Percentiles rank a stretch among this genome's conserved stretches.
Evolutionary conservation across 2,329 filamentous ascomycete species (phyloP).

Genomic region (Plenodomus biglobosus): DNA sequence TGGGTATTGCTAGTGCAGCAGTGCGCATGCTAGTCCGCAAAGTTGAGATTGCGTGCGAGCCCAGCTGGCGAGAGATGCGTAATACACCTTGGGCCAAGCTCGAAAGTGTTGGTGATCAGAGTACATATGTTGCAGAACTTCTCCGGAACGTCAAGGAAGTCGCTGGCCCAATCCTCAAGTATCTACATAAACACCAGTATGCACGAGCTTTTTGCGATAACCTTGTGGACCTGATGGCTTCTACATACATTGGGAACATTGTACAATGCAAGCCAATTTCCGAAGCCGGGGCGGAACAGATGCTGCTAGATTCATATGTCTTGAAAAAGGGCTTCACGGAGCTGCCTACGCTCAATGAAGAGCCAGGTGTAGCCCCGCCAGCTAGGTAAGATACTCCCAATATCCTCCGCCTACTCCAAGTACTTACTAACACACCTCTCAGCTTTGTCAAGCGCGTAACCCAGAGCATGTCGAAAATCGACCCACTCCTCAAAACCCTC

Average conservation of each 20-base stretch:
- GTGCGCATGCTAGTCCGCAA: constrained; percentile 81
- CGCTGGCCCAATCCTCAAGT: constrained; percentile 71
- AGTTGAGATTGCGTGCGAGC: constrained; percentile 80
- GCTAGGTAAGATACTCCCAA: constrained; percentile 44
- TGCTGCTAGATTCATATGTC: constrained; percentile 93
- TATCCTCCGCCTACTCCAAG: background rate
- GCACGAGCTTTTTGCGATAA: constrained; percentile 94
- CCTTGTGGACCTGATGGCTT: constrained; percentile 83
- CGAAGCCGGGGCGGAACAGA: constrained; percentile 94
- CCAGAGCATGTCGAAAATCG: constrained; percentile 79
- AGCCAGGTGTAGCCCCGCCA: constrained; percentile 60
- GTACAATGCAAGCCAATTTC: constrained; percentile 88
- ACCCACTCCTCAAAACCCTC: constrained; percentile 91
- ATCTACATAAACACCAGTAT: constrained; percentile 89
- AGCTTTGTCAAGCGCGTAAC: constrained; percentile 86
- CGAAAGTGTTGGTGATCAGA: constrained; percentile 91
- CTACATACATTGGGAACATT: constrained; percentile 77
- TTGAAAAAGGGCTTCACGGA: constrained; percentile 77
- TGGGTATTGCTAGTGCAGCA: constrained; percentile 88
- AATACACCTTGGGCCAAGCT: constrained; percentile 94
- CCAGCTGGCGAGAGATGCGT: constrained; percentile 93
- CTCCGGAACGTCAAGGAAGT: constrained; percentile 71
- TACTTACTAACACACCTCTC: constrained; percentile 37
- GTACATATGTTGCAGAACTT: constrained; percentile 84
- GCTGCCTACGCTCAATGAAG: constrained; percentile 63